phyloP scores from a whole-genome alignment of 176 grass and related monocot genomes.

The Cocos nucifera region DNA sequence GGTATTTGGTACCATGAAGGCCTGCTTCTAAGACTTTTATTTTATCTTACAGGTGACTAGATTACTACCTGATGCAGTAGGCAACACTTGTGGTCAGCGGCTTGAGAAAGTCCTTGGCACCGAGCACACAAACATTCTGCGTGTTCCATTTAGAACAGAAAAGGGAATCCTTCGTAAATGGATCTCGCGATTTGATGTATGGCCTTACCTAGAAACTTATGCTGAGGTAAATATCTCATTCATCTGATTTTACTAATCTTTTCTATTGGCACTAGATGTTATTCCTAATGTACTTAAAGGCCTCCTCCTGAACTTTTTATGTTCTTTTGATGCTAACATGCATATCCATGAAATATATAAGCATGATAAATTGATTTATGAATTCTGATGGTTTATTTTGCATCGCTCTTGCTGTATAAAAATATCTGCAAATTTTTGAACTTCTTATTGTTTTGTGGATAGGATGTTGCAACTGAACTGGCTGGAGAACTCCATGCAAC shows the following conservation, averaged over 20 bases:
- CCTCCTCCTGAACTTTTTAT: too few species aligned
- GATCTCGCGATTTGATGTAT: conserved; percentile 98
- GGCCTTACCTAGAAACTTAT: conserved; percentile 91
- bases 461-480: conserved; percentile 91
- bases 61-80: conserved; percentile 90
- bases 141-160: conserved; percentile 1
- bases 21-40: too few species aligned
- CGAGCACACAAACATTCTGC: conserved; percentile 5
- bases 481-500: conserved; percentile 77
- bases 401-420: too few species aligned
- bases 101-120: conserved; percentile 51
- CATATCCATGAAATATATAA: too few species aligned
- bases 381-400: too few species aligned
- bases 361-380: too few species aligned
- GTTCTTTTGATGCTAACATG: too few species aligned
- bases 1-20: too few species aligned
- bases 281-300: too few species aligned
- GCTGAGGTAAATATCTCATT: conserved; percentile 48
- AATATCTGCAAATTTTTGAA: neutral
- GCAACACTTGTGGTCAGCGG: conserved; percentile 81
- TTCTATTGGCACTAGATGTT: too few species aligned
- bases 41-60: conserved; percentile 58
- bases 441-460: conserved; percentile 6
- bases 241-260: neutral
- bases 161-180: conserved; percentile 73